A percentile compares a stretch with the other conserved stretches of the same genome.
phyloP scores from a whole-genome alignment of 2,329 filamentous ascomycete genomes.

The Fusarium devonianum region DNA sequence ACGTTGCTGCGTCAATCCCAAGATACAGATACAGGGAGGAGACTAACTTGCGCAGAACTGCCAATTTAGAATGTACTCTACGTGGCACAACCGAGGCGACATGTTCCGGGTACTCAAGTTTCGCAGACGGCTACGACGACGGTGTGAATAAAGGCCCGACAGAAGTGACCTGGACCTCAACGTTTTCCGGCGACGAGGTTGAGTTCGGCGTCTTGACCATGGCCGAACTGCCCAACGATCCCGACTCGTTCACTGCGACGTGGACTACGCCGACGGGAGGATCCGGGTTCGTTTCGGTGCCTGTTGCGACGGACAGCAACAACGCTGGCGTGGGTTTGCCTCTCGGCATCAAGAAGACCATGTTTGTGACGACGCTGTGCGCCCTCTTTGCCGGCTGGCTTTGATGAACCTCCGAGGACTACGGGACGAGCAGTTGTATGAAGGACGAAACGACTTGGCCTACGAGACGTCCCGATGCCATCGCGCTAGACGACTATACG shows the following conservation, averaged over 20 bases:
- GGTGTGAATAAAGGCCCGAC: constrained; percentile 52
- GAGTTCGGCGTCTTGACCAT: constrained; percentile 56
- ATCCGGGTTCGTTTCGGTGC: constrained; percentile 23
- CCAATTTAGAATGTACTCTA: constrained; percentile 53
- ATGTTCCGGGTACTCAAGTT: constrained; percentile 58
- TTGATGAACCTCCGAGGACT: neutral
- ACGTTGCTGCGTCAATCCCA: constrained; percentile 30
- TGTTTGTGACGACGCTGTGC: constrained; percentile 11
- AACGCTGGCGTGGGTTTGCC: neutral
- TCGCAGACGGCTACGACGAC: constrained; percentile 49
- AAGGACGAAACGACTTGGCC: neutral
- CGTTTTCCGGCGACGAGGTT: constrained; percentile 51
- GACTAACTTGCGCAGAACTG: constrained; percentile 47
- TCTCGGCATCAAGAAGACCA: neutral
- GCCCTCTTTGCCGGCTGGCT: constrained; percentile 10
- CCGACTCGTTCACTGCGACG: constrained; percentile 38
- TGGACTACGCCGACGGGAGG: constrained; percentile 25
- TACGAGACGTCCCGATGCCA: neutral
- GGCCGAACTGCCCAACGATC: constrained; percentile 46
- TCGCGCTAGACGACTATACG: neutral
- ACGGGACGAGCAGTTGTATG: constrained; percentile 6
- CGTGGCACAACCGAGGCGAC: constrained; percentile 53
- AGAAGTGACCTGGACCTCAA: constrained; percentile 55
- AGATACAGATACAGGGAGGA: neutral
- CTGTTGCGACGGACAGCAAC: constrained; percentile 24